A percentile compares a stretch with the other conserved stretches of the same genome.
Evolutionary conservation across 495 filamentous ascomycete species (phyloP).

Genomic region (Aspergillus sparsus): DNA sequence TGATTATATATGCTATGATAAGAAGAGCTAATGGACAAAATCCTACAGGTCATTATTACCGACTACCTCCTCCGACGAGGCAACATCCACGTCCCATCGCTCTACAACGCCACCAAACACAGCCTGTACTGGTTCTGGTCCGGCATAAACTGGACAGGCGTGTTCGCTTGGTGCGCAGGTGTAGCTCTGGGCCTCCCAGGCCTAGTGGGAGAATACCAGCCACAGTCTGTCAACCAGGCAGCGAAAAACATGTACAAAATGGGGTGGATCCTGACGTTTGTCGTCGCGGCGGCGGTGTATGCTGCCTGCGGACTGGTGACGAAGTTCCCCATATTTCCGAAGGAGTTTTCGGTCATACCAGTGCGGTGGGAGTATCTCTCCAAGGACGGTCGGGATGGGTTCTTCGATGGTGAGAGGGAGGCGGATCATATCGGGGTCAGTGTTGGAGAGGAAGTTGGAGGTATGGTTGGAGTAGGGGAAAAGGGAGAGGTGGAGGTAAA

Average conservation of each 20-base stretch:
- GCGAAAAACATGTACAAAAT: slow-evolving; percentile 19
- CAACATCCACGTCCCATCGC: slow-evolving; percentile 16
- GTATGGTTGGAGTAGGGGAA: background rate
- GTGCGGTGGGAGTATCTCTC: slow-evolving; percentile 14
- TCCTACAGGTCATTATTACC: slow-evolving; percentile 7
- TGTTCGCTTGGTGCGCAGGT: slow-evolving; percentile 9
- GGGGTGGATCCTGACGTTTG: slow-evolving; percentile 16
- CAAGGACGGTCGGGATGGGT: slow-evolving; percentile 11
- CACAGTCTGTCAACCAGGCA: slow-evolving; percentile 1
- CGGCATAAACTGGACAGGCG: slow-evolving; percentile 10
- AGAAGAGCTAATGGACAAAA: background rate
- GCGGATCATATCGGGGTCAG: slow-evolving; percentile 1
- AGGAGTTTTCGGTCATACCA: background rate
- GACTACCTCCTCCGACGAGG: slow-evolving; percentile 16
- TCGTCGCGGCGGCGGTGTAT: slow-evolving; percentile 10
- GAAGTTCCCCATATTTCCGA: slow-evolving; percentile 1
- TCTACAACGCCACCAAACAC: background rate
- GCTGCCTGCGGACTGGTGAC: background rate
- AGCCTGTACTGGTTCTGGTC: slow-evolving; percentile 17
- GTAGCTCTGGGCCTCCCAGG: slow-evolving; percentile 14
- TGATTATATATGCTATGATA: background rate
- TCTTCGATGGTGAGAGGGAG: slow-evolving; percentile 16
- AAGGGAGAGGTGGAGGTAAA: background rate
- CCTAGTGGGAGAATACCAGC: slow-evolving; percentile 13
- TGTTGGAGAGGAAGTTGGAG: slow-evolving; percentile 1